These are phyloP conservation scores for Pseudonitzschia multiseries DNA, from an alignment of 108 stramenopile genomes.

Conservation along the genomic window DNA sequence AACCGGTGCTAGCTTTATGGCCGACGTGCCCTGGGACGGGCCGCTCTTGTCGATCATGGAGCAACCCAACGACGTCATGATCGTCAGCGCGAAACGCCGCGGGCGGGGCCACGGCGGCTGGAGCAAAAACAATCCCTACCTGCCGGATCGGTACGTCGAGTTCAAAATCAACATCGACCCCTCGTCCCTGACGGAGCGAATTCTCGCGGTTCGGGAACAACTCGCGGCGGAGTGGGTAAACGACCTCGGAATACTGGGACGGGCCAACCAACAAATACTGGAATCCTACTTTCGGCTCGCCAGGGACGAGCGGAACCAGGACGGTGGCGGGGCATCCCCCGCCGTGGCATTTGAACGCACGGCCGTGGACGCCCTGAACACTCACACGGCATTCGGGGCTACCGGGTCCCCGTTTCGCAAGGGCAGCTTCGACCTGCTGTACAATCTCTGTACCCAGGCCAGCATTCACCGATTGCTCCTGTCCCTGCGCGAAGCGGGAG, in stretches of 20 bases:
- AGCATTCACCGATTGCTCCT: conserved; percentile 56
- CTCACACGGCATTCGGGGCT: conserved; percentile 38
- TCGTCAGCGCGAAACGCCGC: conserved; percentile 40
- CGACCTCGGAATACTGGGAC: conserved; percentile 55
- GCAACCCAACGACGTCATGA: conserved; percentile 44
- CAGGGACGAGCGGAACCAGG: conserved; percentile 25
- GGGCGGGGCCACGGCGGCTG: conserved; percentile 47
- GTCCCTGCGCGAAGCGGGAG: conserved; percentile 24
- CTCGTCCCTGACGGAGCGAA: conserved; percentile 45
- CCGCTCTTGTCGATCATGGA: conserved; percentile 53
- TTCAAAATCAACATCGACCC: conserved; percentile 61
- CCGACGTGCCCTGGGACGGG: conserved; percentile 51
- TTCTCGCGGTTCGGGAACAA: conserved; percentile 58
- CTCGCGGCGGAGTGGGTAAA: conserved; percentile 53
- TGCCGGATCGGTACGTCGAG: conserved; percentile 68
- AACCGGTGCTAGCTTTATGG: conserved; percentile 55
- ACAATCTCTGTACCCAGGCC: conserved; percentile 67
- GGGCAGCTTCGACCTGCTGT: conserved; percentile 72
- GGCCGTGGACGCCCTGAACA: conserved; percentile 44
- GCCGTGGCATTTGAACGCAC: conserved; percentile 54
- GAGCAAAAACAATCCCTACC: conserved; percentile 62
- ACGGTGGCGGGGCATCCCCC: neutral
- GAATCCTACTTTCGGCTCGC: conserved; percentile 51
- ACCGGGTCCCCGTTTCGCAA: conserved; percentile 53
- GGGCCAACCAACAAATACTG: conserved; percentile 56